These are phyloP conservation scores for Gynandropsis gynandra DNA, from an alignment of 345 rosid genomes.

Conservation along the genomic window DNA sequence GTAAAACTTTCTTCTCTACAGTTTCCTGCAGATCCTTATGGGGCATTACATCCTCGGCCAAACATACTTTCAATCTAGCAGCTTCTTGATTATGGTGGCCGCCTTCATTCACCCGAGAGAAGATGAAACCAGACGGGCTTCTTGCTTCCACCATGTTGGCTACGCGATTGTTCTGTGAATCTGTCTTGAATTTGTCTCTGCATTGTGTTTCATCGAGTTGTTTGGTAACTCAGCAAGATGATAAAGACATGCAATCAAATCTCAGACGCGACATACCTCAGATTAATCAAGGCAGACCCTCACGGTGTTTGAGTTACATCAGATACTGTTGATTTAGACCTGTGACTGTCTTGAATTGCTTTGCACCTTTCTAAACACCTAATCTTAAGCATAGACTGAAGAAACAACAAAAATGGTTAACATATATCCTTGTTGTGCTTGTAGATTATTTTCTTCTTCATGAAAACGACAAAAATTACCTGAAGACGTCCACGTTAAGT, in stretches of 20 bases:
- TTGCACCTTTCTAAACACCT: conserved; percentile 39
- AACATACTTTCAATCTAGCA: no score
- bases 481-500: conserved; percentile 60
- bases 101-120: neutral
- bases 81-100: neutral
- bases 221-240: no score
- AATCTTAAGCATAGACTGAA: conserved; percentile 57
- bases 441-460: no score
- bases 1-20: no score
- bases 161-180: conserved; percentile 2
- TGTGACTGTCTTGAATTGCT: no score
- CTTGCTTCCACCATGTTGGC: no score
- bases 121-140: neutral
- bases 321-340: no score
- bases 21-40: no score
- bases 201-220: neutral
- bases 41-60: no score
- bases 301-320: conserved; percentile 17
- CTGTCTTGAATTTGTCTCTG: conserved; percentile 4
- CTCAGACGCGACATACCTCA: conserved; percentile 8
- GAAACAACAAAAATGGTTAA: neutral
- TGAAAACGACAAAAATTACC: conserved; percentile 27
- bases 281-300: conserved; percentile 32
- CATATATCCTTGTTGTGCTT: no score
- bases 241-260: no score